These are phyloP conservation scores for Croton laevigatus DNA, from an alignment of 441 rosid genomes.

Conservation along the genomic window DNA sequence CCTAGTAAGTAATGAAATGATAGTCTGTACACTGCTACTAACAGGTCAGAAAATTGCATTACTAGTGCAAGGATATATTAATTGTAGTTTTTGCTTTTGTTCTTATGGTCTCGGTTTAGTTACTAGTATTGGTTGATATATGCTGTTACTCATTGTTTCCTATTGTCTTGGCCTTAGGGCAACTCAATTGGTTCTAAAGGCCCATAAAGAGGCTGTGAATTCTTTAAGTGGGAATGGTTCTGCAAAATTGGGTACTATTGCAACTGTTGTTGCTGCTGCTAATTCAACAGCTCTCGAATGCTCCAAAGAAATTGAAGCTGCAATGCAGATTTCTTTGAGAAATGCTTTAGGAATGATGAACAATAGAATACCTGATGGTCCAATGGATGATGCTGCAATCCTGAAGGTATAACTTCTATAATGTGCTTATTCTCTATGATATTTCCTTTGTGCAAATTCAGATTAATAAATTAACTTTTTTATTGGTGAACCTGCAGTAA, in stretches of 20 bases:
- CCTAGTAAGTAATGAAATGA: too few species aligned
- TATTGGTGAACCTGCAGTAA: too few species aligned
- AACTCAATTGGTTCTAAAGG: constrained; percentile 86
- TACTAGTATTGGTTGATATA: background rate
- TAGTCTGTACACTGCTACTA: too few species aligned
- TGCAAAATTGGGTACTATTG: constrained; percentile 85
- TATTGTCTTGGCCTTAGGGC: constrained; percentile 47
- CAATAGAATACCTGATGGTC: constrained; percentile 64
- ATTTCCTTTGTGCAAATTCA: background rate
- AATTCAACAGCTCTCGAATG: constrained; percentile 91
- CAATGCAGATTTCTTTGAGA: constrained; percentile 95
- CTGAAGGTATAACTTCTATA: constrained; percentile 60
- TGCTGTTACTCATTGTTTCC: background rate
- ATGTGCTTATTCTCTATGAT: constrained; percentile 6
- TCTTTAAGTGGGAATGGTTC: constrained; percentile 90
- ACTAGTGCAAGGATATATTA: background rate
- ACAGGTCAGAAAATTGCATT: too few species aligned
- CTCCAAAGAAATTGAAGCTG: constrained; percentile 92
- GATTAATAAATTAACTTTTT: background rate
- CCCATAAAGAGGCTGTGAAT: constrained; percentile 94
- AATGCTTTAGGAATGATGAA: constrained; percentile 68
- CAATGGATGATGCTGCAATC: constrained; percentile 88
- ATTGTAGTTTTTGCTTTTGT: background rate
- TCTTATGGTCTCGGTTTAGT: background rate
- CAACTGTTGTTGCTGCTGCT: constrained; percentile 95